Evolutionary conservation across 805 yeast species (phyloP).

Genomic region (Myxozyma neotropica): DNA sequence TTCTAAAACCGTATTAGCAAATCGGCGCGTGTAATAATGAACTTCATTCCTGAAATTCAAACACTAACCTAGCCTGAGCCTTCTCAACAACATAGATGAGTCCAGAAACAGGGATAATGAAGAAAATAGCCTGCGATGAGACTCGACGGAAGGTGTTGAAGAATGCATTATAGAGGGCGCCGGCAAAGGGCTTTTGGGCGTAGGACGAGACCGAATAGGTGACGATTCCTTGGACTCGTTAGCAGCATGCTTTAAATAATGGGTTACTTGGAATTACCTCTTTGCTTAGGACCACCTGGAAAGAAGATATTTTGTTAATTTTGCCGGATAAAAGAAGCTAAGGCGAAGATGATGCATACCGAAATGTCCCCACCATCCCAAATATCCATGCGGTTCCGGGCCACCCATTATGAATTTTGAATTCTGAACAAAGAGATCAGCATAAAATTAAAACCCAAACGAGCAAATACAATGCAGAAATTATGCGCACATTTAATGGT

Average conservation of each 20-base stretch:
- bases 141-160: conserved; percentile 95
- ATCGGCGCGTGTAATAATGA: no score
- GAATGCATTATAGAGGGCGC: conserved; percentile 78
- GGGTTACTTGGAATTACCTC: conserved; percentile 49
- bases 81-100: conserved; percentile 85
- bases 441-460: no score
- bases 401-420: conserved; percentile 27
- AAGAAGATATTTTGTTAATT: background rate
- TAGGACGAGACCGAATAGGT: conserved; percentile 90
- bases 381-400: conserved; percentile 48
- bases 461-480: no score
- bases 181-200: conserved; percentile 91
- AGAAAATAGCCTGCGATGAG: conserved; percentile 76
- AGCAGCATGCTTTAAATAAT: background rate
- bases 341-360: conserved; percentile 50
- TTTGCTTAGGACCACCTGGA: conserved; percentile 74
- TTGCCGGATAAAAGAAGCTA: no score
- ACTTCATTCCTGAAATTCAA: no score
- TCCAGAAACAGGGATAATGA: conserved; percentile 73
- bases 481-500: no score
- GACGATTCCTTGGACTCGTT: conserved; percentile 45
- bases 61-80: conserved; percentile 59
- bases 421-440: background rate
- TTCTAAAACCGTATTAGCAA: conserved; percentile 28
- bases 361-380: conserved; percentile 98